Evolutionary conservation across 441 rosid species (phyloP), one percentile per base, ranked within the genome.

Genomic region (Adansonia rubrostipa): DNA sequence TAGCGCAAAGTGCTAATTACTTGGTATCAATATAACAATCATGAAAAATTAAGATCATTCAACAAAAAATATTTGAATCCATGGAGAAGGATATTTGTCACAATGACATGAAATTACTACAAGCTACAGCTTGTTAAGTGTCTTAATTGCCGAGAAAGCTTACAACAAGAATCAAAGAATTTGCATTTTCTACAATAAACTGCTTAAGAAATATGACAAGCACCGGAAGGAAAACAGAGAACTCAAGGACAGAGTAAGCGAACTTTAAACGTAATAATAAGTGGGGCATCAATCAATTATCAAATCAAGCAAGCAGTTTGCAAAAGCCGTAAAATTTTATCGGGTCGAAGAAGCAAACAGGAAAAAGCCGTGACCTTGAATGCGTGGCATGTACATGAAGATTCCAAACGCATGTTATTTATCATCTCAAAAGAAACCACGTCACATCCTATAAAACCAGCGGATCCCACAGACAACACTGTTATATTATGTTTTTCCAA

Each of bases 391-490:
- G 5, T 36, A 36, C 40, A 36, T 36, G 40, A 36, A 36, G 40
- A 36, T 28, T 36, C 40, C 40, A 3, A 36, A 3, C 40, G 40
- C 40, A 36, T 36, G 40, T 36, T 36, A 36, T 36, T 36, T 36
- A 36, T 36, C 40, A 36, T 36, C 40, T 36, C 40, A 36, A 36
- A 0, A 10, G 15, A 70, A 75, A 75, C 78, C 80, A 80, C 80
- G 76, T 66, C 83, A 47, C 19, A 17, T 10, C 11, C 2, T 2
- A 11, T 19, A 50, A 40, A 4, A 24, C 14, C 51, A 19, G 48
- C 40, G 53, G 71, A 45, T 9, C 80, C 78, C 19, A 42, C 63
- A 14, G 7, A 45, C 44, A 40, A 69, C n/a, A 33, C 13, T 66
- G n/a, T 15, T 66, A 36, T 36, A 36, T 9, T 54, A 24, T 54